phyloP scores from a whole-genome alignment of 2,329 filamentous ascomycete genomes.

The Ophiostoma tasmaniense region DNA sequence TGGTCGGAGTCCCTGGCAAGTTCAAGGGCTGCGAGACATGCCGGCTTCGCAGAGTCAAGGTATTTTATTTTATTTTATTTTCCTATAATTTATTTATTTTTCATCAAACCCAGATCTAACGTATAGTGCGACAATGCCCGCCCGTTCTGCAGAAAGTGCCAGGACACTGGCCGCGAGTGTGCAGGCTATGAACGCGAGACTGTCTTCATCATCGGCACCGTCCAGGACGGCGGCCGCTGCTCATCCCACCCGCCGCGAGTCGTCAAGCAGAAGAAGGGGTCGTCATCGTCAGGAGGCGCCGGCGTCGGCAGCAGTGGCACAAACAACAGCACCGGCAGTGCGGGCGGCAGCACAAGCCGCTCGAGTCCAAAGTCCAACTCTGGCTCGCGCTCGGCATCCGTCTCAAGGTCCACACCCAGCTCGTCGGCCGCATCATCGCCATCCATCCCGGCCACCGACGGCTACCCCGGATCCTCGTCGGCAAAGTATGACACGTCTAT shows the following conservation, averaged over 20 bases:
- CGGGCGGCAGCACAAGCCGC: conserved; percentile 6
- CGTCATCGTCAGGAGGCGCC: neutral
- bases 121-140: conserved; percentile 52
- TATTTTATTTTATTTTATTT: conserved; percentile 24
- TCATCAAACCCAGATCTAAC: neutral
- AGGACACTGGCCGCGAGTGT: conserved; percentile 47
- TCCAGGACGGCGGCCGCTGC: conserved; percentile 45
- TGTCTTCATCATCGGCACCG: conserved; percentile 56
- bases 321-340: conserved; percentile 2
- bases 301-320: conserved; percentile 15
- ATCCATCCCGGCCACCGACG: conserved; percentile 4
- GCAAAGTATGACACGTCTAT: neutral
- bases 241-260: conserved; percentile 47
- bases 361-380: neutral
- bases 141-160: conserved; percentile 53
- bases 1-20: conserved; percentile 56
- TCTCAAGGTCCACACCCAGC: conserved; percentile 2
- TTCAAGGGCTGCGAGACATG: conserved; percentile 59
- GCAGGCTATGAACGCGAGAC: conserved; percentile 55
- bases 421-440: conserved; percentile 11
- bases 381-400: conserved; percentile 3
- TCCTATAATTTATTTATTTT: neutral
- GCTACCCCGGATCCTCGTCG: neutral
- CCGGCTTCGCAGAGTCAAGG: conserved; percentile 49
- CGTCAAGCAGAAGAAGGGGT: conserved; percentile 31